These are phyloP conservation scores for Begonia masoniana DNA, from an alignment of 306 rosid genomes.

Conservation along the genomic window DNA sequence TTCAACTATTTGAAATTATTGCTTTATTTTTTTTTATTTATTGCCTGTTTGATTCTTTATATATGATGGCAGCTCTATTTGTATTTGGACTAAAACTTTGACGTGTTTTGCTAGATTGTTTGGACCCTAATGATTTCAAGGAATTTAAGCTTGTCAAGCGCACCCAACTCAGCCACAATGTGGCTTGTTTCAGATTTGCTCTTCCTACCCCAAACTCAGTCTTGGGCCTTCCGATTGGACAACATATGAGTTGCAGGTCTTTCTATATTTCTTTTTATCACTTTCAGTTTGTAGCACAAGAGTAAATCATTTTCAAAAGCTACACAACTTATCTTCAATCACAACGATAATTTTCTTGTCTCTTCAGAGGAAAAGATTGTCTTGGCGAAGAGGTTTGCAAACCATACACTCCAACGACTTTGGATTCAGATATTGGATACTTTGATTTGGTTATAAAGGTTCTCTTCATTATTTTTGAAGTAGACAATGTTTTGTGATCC, in stretches of 20 bases:
- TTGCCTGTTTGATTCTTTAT: not conserved
- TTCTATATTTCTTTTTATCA: not conserved
- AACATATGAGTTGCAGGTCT: constrained; percentile 55
- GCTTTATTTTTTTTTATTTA: not conserved
- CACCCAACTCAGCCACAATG: constrained; percentile 39
- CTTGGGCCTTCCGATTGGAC: constrained; percentile 83
- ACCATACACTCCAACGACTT: constrained; percentile 72
- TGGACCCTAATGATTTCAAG: constrained; percentile 47
- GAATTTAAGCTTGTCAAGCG: constrained; percentile 51
- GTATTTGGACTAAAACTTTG: not conserved
- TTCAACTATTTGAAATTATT: not conserved
- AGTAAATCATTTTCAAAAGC: no score
- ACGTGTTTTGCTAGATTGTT: constrained; percentile 25
- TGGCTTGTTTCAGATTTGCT: constrained; percentile 50
- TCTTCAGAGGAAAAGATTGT: constrained; percentile 47
- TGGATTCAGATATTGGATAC: constrained; percentile 61
- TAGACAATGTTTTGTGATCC: no score
- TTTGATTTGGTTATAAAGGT: constrained; percentile 74
- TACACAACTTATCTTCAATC: no score
- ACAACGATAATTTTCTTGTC: no score
- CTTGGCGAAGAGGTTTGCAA: constrained; percentile 42
- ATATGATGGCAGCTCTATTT: not conserved
- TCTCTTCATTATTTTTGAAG: not conserved
- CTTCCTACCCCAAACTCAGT: constrained; percentile 48
- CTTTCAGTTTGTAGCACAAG: not conserved